A percentile compares a stretch with the other conserved stretches of the same genome.
phyloP scores from a whole-genome alignment of 805 yeast genomes.

The Metschnikowia vanudenii region DNA sequence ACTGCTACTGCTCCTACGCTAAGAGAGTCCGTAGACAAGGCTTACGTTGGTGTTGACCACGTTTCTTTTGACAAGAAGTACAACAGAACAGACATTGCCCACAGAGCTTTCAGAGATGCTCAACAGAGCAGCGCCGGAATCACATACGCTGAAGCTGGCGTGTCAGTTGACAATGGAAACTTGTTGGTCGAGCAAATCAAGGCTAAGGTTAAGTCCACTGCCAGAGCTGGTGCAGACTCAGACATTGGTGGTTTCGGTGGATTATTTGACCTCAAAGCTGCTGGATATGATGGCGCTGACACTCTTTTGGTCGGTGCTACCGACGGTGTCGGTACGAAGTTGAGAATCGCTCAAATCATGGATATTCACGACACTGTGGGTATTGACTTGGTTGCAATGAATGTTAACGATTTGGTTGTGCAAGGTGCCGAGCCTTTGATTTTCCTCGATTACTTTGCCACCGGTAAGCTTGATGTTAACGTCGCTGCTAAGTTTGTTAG shows the following conservation, averaged over 20 bases:
- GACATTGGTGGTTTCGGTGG: conserved; percentile 99
- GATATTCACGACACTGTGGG: conserved; percentile 96
- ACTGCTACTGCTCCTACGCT: conserved; percentile 79
- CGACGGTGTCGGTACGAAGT: conserved; percentile 98
- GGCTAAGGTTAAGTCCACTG: conserved; percentile 85
- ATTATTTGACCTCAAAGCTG: conserved; percentile 81
- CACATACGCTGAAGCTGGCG: conserved; percentile 96
- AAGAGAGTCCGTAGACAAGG: conserved; percentile 77
- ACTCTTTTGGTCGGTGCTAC: conserved; percentile 95
- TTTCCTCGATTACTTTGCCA: conserved; percentile 94
- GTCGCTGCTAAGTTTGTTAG: conserved; percentile 85
- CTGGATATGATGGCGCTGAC: conserved; percentile 79
- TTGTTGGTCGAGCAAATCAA: conserved; percentile 86
- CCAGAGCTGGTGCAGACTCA: conserved; percentile 94
- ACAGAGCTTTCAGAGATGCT: conserved; percentile 79
- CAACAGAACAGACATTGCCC: conserved; percentile 91
- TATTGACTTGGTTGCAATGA: conserved; percentile 98
- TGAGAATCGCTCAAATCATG: conserved; percentile 88
- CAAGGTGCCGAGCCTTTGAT: conserved; percentile 98
- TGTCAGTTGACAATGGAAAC: conserved; percentile 95
- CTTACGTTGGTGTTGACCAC: conserved; percentile 79
- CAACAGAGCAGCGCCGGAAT: conserved; percentile 39
- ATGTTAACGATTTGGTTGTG: conserved; percentile 94
- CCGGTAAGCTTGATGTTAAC: conserved; percentile 82
- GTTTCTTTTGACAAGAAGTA: conserved; percentile 74